Evolutionary conservation across 257 asterid species (phyloP), one percentile per base, ranked within the genome.

Genomic region (Galeopsis tetrahit): DNA sequence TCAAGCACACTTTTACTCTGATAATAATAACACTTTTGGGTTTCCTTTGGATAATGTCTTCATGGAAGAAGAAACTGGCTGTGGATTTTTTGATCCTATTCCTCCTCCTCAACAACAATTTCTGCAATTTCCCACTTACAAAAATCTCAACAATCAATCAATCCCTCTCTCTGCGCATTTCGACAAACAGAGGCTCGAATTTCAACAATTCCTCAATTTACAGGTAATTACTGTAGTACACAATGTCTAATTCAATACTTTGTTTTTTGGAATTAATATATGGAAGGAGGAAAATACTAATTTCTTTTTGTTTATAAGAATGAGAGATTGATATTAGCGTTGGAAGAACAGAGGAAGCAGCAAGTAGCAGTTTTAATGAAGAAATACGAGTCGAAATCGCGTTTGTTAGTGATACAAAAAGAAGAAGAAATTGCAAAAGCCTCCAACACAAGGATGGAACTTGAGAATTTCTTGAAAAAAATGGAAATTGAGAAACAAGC

Each of bases 341-440:
- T 94, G 43, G 86, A 85, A 69, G 91, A 86, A 4, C 88, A 94
- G 58, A 72, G 88, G n/a, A 88, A 74, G 71, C 95, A 82, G 40
- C 93, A 89, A 60, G 49, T 77, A 5, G 61, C 78, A 0, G 6
- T 75, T 4, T 14, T 93, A 0, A 2, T 88, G 35, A 86, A 78
- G 59, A 82, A 79, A 66, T 83, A 74, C 77, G 97, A 94, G 64
- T 7, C 87, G 35, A 80, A 69, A 80, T 53, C 72, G 1, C 83
- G 68, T 33, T 13, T 80, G 7, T 5, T 91, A 11, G 59, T 91
- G n/a, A 64, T 63, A 28, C 93, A 84, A 9, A 91, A 86, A 21
- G 95, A 94, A 0, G 92, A 84, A 31, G 88, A 94, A 68, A 82
- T 94, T 0, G 74, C 78, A 0, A 85, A 36, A 33, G 96, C 87